Conservation (phyloP, 2,329 filamentous ascomycete species). For the Phoma sp. region DNA sequence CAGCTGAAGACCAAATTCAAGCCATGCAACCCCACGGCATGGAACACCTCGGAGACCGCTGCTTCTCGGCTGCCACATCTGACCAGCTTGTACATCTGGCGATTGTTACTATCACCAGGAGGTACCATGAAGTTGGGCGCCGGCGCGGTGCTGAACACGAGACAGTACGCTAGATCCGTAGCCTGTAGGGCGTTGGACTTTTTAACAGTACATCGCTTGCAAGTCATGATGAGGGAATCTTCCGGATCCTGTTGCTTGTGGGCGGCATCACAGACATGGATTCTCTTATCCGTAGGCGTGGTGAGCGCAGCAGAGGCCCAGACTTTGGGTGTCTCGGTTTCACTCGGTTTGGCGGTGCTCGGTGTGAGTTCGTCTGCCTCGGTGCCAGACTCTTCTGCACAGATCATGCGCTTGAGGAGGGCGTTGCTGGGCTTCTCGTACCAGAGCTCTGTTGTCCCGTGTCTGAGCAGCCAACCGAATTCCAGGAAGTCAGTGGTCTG, state of each 20-base stretch:
- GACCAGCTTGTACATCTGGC: constrained; percentile 38
- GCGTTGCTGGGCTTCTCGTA: constrained; percentile 34
- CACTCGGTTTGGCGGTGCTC: constrained; percentile 23
- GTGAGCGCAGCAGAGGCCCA: constrained; percentile 41
- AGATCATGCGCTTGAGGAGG: constrained; percentile 19
- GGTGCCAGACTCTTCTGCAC: constrained; percentile 5
- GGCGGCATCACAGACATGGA: constrained; percentile 29
- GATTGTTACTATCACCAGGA: constrained; percentile 14
- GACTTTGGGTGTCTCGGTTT: constrained; percentile 17
- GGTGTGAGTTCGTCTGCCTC: constrained; percentile 21
- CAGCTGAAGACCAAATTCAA: constrained; percentile 44
- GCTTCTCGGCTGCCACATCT: constrained; percentile 43
- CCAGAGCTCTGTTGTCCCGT: constrained; percentile 36
- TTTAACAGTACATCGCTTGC: constrained; percentile 34
- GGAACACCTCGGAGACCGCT: constrained; percentile 37
- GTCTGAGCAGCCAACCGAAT: constrained; percentile 36
- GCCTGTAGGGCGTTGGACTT: constrained; percentile 33
- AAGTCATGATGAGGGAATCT: constrained; percentile 21
- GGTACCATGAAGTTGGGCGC: constrained; percentile 21
- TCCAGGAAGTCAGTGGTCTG: constrained; percentile 35
- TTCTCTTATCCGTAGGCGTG: constrained; percentile 37
- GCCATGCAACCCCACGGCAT: constrained; percentile 36
- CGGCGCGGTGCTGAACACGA: constrained; percentile 36
- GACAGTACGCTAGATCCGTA: constrained; percentile 27
- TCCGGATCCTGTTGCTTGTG: constrained; percentile 17